Evolutionary conservation across 192 early-diverging fungal genomes (phyloP).

Genomic region (Entomortierella chlamydospora): DNA sequence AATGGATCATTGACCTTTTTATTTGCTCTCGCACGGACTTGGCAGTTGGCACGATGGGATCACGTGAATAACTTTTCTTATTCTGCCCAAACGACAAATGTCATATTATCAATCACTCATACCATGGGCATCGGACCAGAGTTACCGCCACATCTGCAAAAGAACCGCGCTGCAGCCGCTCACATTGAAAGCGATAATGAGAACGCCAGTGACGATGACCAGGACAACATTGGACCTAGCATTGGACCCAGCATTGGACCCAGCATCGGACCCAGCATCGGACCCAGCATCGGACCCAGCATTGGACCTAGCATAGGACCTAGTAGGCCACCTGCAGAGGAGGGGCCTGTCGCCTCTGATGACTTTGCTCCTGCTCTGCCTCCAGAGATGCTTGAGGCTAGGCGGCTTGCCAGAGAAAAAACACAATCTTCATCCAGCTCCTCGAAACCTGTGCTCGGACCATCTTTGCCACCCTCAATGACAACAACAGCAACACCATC

Average conservation of each 20-base stretch:
- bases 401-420: constrained; percentile 10
- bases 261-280: constrained; percentile 35
- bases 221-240: constrained; percentile 31
- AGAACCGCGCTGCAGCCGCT: constrained; percentile 4
- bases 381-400: constrained; percentile 43
- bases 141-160: constrained; percentile 54
- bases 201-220: constrained; percentile 14
- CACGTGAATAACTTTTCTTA: background rate
- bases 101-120: background rate
- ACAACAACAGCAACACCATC: no score
- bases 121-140: constrained; percentile 59
- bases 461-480: constrained; percentile 26
- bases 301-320: constrained; percentile 29
- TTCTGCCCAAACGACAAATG: background rate
- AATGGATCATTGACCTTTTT: background rate
- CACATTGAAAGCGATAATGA: constrained; percentile 1
- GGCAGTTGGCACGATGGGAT: no score
- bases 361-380: constrained; percentile 54
- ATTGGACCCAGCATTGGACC: constrained; percentile 37
- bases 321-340: constrained; percentile 5
- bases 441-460: constrained; percentile 47
- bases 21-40: no score
- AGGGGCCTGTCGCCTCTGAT: constrained; percentile 6
- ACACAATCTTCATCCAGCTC: constrained; percentile 1
- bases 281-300: constrained; percentile 22